Conservation (phyloP, 768 basidiomycete genomes). For the Suillus alpinus region DNA sequence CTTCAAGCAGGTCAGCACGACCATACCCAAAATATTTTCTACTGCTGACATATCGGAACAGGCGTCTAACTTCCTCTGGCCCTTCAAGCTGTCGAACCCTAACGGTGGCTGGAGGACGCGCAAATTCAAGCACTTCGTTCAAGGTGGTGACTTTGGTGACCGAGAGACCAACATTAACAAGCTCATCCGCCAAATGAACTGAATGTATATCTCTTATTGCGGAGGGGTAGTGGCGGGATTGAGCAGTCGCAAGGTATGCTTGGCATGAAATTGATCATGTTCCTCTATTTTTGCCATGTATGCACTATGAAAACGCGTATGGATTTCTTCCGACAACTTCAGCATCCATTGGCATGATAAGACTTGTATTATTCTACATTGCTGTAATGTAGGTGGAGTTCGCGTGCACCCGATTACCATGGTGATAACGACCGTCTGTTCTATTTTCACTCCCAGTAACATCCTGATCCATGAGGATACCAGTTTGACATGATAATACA, state of each 20-base stretch:
- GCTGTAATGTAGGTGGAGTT: not conserved
- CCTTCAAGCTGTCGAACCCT: slow-evolving; percentile 99
- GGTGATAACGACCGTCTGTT: not conserved
- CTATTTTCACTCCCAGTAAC: not conserved
- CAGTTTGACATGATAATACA: not conserved
- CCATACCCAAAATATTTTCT: not conserved
- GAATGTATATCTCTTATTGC: slow-evolving; percentile 16
- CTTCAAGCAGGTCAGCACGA: slow-evolving; percentile 87
- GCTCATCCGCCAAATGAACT: slow-evolving; percentile 96
- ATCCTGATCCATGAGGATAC: not conserved
- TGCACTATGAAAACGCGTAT: slow-evolving; percentile 28
- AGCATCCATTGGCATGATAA: not conserved
- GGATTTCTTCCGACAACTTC: slow-evolving; percentile 11
- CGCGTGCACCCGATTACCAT: not conserved
- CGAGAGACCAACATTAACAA: slow-evolving; percentile 97
- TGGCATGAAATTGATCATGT: slow-evolving; percentile 26
- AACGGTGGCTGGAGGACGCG: slow-evolving; percentile 96
- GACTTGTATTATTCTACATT: not conserved
- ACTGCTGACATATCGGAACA: slow-evolving; percentile 24
- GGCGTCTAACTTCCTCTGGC: slow-evolving; percentile 98
- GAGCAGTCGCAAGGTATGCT: slow-evolving; percentile 26
- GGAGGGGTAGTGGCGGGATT: slow-evolving; percentile 5
- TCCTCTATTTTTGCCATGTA: slow-evolving; percentile 23
- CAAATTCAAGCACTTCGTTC: slow-evolving; percentile 96
- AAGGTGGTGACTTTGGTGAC: slow-evolving; percentile 98